Evolutionary conservation across 768 basidiomycete genomes (phyloP), one percentile per base, ranked within the genome.

Genomic region (Phylloporus rhodoxanthus): DNA sequence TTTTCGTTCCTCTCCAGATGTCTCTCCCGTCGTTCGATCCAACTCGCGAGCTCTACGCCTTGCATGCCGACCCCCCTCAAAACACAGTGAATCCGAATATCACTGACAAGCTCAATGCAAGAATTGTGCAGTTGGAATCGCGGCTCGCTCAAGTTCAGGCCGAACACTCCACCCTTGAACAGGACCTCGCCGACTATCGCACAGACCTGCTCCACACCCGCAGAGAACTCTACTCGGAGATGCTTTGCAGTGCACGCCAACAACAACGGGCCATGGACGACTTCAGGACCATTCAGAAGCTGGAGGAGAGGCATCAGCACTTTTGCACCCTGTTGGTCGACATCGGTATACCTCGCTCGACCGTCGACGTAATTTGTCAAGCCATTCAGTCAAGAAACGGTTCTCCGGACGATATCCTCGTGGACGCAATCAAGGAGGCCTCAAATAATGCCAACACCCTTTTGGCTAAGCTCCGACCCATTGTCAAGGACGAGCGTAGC

Each of bases 341-440:
- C 38, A 56, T 66, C 45, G 65, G 65, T n/a, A 56, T 66, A 34
- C 62, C 62, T 14, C 55, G 45, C 9, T 25, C 53, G 34, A 50
- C 59, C 2, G 54, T 66, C 39, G 56, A 67, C 40, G 33, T 25
- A 20, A 58, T 68, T 15, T 64, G 49, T 44, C 37, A 56, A 28
- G 48, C 37, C 20, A 52, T 65, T 15, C 58, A 63, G 14, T 57
- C 55, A 8, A 55, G 61, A 23, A 59, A 63, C 9, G 72, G 71
- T 20, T 57, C 59, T 19, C 55, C 73, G 3, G 75, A 78, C 37
- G 66, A 73, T 17, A 70, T 71, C 2, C 59, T 80, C 23, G 64
- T 76, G 19, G 59, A 71, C 13, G 70, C 75, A 2, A 74, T 79
- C 50, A 68, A 66, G 50, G 63, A 67, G 39, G 75, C 77, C 7